Base-by-base conservation (phyloP, 345 rosid species). In the Garcia nutans region DNA sequence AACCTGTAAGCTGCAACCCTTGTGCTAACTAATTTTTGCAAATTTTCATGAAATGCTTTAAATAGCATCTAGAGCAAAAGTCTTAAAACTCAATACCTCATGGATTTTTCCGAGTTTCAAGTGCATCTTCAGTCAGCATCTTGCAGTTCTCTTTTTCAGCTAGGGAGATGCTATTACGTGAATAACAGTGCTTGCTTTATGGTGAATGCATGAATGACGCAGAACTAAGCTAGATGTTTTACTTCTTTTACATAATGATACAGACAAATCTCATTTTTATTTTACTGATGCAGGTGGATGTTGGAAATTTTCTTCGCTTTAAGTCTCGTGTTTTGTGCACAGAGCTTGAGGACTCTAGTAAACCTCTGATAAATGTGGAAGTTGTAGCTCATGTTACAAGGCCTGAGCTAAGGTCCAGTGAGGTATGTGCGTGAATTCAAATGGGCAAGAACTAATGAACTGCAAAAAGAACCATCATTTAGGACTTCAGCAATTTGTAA, bases 321-420 rank as follows among this genome's bases (percentile, higher is more conserved):
- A 92, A 92, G 71, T 92, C 94, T n/a, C 90, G 97, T 2, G 83
- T 94, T 67, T 81, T 94, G 83, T 92, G 87, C 74, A 90, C 95
- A 0, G 90, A 92, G 71, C 89, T 87, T 9, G 89, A 75, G 70
- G 71, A 76, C 77, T 88, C 93, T 11, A 81, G 83, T 60, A 78
- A 82, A 76, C 94, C 92, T 19, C 73, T 89, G 56, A 90, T 90
- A 77, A 90, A 89, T 78, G 85, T 90, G 0, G 95, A 89, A 90
- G 95, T 92, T 61, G 84, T 90, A 71, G 97, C 97, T 74, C 92
- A 90, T 73, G 97, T 92, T 59, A 92, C 90, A 50, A 86, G 84
- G 44, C 97, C 93, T 65, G 97, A 90, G 82, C 84, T 81, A 79
- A 90, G 95, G 58, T 83, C 83, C 60, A 90, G 92, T 65, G 92